Evolutionary conservation across 1,284 basidiomycete species (phyloP).

Genomic region (Heterobasidion irregulare): DNA sequence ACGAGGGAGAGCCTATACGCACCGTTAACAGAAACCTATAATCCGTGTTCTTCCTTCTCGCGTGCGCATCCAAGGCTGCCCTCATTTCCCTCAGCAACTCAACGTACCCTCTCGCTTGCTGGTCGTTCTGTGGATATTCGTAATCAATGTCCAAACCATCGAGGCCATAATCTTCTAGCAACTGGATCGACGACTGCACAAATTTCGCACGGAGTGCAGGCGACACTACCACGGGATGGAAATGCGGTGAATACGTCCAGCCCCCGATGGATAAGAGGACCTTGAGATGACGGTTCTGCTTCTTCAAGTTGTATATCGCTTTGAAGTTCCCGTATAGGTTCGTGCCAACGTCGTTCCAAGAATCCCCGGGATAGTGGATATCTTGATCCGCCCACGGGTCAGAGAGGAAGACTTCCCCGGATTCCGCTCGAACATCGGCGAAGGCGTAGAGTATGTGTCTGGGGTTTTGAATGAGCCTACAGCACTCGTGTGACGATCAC

Average conservation of each 20-base stretch:
- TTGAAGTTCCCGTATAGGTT: conserved; percentile 96
- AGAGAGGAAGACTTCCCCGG: conserved; percentile 82
- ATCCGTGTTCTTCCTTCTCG: conserved; percentile 43
- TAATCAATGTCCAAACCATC: conserved; percentile 80
- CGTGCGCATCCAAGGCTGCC: conserved; percentile 59
- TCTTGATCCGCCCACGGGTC: conserved; percentile 93
- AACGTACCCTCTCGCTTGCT: conserved; percentile 68
- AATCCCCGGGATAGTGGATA: conserved; percentile 80
- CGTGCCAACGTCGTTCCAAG: conserved; percentile 79
- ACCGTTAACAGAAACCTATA: conserved; percentile 74
- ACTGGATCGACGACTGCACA: conserved; percentile 66
- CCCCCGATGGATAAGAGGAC: conserved; percentile 84
- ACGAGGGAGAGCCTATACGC: conserved; percentile 17
- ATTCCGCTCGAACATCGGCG: conserved; percentile 75
- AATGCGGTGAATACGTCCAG: conserved; percentile 80
- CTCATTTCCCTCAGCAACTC: conserved; percentile 66
- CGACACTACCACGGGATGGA: conserved; percentile 70
- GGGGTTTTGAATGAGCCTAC: conserved; percentile 1
- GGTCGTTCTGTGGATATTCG: conserved; percentile 71
- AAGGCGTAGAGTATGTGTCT: conserved; percentile 86
- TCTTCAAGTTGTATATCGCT: conserved; percentile 85
- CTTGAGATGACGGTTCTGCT: conserved; percentile 79
- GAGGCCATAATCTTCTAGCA: conserved; percentile 68
- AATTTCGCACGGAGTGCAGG: conserved; percentile 63
- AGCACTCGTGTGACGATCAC: conserved; percentile 9